phyloP scores from a whole-genome alignment of 306 rosid genomes.

The Dryas alaskensis region DNA sequence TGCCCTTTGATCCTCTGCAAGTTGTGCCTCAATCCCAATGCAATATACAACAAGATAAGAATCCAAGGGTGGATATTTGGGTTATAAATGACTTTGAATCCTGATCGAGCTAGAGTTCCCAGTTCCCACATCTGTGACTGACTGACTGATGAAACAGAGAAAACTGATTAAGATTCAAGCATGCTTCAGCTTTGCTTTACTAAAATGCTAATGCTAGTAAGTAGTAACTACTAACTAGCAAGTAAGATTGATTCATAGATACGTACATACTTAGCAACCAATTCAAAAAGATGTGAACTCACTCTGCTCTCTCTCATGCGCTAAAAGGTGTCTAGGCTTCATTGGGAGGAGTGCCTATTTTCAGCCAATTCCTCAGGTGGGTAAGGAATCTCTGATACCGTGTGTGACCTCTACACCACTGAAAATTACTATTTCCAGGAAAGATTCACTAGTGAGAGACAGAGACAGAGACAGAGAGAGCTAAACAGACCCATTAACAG shows the following conservation, averaged over 20 bases:
- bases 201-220: no score
- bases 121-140: neutral
- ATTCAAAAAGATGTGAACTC: no score
- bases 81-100: neutral
- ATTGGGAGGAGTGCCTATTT: conserved; percentile 6
- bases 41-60: neutral
- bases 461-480: no score
- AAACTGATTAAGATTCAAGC: no score
- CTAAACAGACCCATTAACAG: conserved; percentile 2
- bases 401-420: neutral
- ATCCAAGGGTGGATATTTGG: neutral
- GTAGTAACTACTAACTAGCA: no score
- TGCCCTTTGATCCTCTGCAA: no score
- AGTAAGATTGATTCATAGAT: no score
- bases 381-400: conserved; percentile 37
- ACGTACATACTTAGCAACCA: neutral
- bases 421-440: conserved; percentile 1
- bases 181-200: no score
- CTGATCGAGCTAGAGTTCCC: no score
- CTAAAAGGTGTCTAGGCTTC: neutral
- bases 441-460: conserved; percentile 1
- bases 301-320: neutral
- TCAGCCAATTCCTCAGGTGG: conserved; percentile 15
- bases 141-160: neutral
- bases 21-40: neutral